phyloP scores from a whole-genome alignment of 2,329 filamentous ascomycete genomes.

The Colletotrichum horii region DNA sequence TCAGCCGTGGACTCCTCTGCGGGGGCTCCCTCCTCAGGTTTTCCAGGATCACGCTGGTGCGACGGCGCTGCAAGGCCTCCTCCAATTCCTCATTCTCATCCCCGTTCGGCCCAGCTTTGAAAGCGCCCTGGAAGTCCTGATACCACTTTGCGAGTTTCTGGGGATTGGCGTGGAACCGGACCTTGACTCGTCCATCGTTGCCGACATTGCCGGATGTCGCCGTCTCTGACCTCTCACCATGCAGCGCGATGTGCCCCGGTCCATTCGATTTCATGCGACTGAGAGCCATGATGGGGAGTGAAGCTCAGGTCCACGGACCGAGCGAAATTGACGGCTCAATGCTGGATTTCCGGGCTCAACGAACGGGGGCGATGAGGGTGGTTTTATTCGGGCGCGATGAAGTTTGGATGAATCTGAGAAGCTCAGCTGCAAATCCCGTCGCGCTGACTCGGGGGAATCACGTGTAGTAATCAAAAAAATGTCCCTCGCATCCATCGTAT shows the following conservation, averaged over 20 bases:
- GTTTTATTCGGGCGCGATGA: neutral
- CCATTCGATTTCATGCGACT: constrained; percentile 31
- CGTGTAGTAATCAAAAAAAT: neutral
- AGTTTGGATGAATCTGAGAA: neutral
- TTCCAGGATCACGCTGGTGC: constrained; percentile 2
- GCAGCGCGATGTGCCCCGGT: constrained; percentile 29
- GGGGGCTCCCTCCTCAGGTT: constrained; percentile 1
- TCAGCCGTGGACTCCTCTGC: constrained; percentile 26
- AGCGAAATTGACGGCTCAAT: neutral
- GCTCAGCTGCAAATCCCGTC: neutral
- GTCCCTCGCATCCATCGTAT: neutral
- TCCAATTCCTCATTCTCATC: neutral
- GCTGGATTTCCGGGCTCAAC: neutral
- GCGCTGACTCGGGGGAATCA: neutral
- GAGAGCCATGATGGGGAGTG: constrained; percentile 27
- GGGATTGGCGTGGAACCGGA: constrained; percentile 34
- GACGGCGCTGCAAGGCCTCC: neutral
- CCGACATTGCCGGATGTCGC: constrained; percentile 30
- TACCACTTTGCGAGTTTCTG: constrained; percentile 30
- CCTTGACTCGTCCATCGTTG: constrained; percentile 33
- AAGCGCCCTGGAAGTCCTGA: constrained; percentile 23
- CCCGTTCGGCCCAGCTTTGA: neutral
- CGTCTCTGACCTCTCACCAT: constrained; percentile 24
- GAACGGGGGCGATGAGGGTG: neutral
- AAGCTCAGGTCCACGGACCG: neutral